Conservation (phyloP, 306 rosid genomes). For the Inga laurina region DNA sequence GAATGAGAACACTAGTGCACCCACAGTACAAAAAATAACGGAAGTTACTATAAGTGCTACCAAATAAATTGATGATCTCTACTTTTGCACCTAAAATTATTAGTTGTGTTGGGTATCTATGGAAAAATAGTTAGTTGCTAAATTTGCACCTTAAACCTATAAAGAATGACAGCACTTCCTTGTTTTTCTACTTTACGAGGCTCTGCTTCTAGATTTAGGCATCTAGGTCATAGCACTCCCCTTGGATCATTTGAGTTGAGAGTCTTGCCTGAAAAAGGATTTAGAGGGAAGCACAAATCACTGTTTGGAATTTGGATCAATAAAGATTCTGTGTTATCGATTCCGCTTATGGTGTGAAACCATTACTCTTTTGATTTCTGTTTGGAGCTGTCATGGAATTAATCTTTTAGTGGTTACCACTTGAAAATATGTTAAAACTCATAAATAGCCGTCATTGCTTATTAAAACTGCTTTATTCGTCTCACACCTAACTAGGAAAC, state of each 20-base stretch:
- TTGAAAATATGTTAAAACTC: background rate
- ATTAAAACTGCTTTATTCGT: constrained; percentile 13
- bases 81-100: no score
- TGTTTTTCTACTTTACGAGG: no score
- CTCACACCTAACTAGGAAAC: background rate
- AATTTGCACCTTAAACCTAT: no score
- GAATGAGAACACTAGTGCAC: no score
- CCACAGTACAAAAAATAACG: no score
- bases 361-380: background rate
- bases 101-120: no score
- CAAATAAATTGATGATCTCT: no score
- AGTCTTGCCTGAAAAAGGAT: background rate
- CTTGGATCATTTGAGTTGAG: background rate
- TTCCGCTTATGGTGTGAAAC: background rate
- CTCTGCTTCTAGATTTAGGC: background rate
- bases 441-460: background rate
- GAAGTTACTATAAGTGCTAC: no score
- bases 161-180: no score
- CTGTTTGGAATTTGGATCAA: background rate
- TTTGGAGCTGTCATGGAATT: background rate
- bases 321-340: background rate
- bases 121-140: no score
- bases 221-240: background rate
- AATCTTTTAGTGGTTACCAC: background rate
- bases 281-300: background rate